Percentiles rank a stretch among this genome's conserved stretches.
Conservation (phyloP, 371 early-diverging fungal genomes). For the Mortierella sp. region DNA sequence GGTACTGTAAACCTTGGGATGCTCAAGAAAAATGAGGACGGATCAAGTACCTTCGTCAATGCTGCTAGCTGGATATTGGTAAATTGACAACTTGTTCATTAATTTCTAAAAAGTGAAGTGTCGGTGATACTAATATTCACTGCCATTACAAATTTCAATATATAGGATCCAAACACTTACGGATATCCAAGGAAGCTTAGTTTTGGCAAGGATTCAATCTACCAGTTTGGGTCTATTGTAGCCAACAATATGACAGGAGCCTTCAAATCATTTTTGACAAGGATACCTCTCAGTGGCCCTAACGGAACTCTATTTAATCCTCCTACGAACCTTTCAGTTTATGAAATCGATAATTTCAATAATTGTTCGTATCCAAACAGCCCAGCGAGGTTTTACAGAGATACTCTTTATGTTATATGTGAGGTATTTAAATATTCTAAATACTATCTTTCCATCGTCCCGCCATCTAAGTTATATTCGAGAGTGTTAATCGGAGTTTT, state of each 20-base stretch:
- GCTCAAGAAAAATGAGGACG: slow-evolving; percentile 1
- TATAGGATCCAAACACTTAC: background rate
- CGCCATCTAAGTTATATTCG: too few species aligned
- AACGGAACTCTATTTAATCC: background rate
- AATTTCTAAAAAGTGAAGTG: too few species aligned
- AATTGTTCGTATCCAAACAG: background rate
- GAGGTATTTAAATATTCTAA: background rate
- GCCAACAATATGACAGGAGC: background rate
- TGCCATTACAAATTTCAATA: background rate
- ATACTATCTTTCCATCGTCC: too few species aligned
- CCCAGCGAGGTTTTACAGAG: background rate
- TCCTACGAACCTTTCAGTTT: background rate
- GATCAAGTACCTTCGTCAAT: background rate
- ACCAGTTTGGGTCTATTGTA: slow-evolving; percentile 5
- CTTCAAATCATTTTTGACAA: background rate
- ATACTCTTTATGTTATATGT: background rate
- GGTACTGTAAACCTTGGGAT: background rate
- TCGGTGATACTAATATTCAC: too few species aligned
- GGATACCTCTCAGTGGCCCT: background rate
- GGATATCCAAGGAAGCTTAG: background rate
- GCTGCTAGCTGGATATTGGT: slow-evolving; percentile 1
- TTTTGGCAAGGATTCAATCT: background rate
- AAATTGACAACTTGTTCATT: background rate
- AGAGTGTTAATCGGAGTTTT: too few species aligned
- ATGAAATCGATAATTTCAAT: background rate